These are phyloP conservation scores for Haplosporangium gracile DNA, from an alignment of 192 early-diverging fungal genomes.

Conservation along the genomic window DNA sequence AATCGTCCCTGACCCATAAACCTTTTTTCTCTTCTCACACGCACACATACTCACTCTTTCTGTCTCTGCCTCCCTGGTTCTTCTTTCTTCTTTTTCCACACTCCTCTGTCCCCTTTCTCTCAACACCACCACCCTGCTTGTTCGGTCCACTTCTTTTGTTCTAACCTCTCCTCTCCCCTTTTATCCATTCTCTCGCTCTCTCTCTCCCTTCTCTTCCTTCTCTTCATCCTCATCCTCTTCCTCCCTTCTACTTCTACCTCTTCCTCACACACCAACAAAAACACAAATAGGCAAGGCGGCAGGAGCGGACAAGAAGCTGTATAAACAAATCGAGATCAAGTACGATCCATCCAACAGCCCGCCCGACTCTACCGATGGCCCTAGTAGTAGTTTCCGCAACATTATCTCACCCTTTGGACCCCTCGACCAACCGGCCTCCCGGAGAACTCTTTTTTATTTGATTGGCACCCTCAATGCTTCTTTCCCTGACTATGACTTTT, in stretches of 20 bases:
- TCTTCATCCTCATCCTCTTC: not conserved
- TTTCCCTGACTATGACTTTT: constrained; percentile 98
- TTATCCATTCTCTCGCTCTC: not conserved
- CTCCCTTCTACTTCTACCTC: not conserved
- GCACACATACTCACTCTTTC: not conserved
- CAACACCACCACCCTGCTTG: not conserved
- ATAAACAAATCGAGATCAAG: constrained; percentile 87
- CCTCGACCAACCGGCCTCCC: constrained; percentile 83
- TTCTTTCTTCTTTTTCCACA: not conserved
- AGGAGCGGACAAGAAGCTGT: constrained; percentile 94
- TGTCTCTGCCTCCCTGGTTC: constrained; percentile 7
- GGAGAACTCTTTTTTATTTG: constrained; percentile 94
- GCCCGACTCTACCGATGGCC: constrained; percentile 67
- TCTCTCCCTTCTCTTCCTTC: not conserved
- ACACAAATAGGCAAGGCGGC: constrained; percentile 85
- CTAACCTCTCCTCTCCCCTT: not conserved
- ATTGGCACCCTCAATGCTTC: constrained; percentile 96
- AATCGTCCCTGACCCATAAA: not conserved
- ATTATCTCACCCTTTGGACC: constrained; percentile 91
- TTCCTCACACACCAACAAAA: too few species aligned
- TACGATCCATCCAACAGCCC: constrained; percentile 79
- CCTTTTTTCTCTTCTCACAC: not conserved
- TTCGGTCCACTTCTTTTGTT: not conserved
- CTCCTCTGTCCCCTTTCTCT: not conserved
- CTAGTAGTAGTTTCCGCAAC: constrained; percentile 69